Base-by-base conservation (phyloP, 2,329 filamentous ascomycete genomes). In the Fusarium acutatum region DNA sequence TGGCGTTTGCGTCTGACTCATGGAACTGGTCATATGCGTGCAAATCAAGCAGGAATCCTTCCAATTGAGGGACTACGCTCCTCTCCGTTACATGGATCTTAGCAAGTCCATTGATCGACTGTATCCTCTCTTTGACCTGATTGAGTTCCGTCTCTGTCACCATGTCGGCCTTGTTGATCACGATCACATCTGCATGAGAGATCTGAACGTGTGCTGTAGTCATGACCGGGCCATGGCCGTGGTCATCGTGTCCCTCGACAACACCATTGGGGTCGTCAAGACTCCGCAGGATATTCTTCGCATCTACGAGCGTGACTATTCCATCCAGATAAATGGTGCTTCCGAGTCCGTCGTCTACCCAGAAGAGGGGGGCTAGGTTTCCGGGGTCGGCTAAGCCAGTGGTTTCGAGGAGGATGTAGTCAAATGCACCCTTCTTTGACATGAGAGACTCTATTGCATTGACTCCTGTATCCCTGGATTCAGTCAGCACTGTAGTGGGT, bases 351-450 rank as follows among this genome's bases (percentile, higher is more conserved):
- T 98, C 96, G 77, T 99, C 96, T 32, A 99, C 92, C 96, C 96
- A 99, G 84, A 99, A 99, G 20, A 98, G 85, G 2, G 96, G 96
- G 1, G 96, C 96, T 58, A 99, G 91, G 78, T 98, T 98, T 3
- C 96, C 96, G 0, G 96, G 96, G 79, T 99, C 96, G 9, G 96
- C 96, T 11, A 99, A 88, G 0, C 96, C 96, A 0, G 96, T 98
- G 0, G 96, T 99, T 82, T 99, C 96, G 2, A 99, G 90, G 6
- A 99, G 88, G 74, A 99, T 98, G 84, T 98, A 99, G 84, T 99
- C 96, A 80, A 99, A 99, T 9, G 92, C 92, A 56, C 96, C 96
- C 73, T 94, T 94, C 78, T 95, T 94, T 73, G 95, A 94, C 94
- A 99, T 98, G 6, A 99, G 86, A 3, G 94, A 94, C 84, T 99